Percentiles rank a stretch among this genome's conserved stretches.
phyloP scores from a whole-genome alignment of 2,329 filamentous ascomycete genomes.

The Ophiocordyceps sinensis region DNA sequence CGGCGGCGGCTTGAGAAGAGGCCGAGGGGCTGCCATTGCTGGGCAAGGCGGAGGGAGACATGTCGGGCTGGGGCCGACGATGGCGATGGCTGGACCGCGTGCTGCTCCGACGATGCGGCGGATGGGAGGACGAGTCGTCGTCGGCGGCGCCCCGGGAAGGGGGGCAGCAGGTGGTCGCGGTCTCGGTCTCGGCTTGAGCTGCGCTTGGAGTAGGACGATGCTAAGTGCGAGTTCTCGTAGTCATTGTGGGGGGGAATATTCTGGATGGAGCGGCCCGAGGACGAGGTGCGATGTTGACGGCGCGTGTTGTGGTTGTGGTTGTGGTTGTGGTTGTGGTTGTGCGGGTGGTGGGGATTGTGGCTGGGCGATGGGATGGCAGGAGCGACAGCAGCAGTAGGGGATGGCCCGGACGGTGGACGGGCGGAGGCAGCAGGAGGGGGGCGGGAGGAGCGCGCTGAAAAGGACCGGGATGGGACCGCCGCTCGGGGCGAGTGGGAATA shows the following conservation, averaged over 20 bases:
- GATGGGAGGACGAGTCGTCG: slow-evolving; percentile 23
- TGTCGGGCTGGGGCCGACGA: slow-evolving; percentile 23
- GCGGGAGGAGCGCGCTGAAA: slow-evolving; percentile 19
- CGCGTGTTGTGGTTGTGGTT: slow-evolving; percentile 12
- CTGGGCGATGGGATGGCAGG: slow-evolving; percentile 5
- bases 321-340: slow-evolving; percentile 11
- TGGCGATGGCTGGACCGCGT: slow-evolving; percentile 29
- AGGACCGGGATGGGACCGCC: slow-evolving; percentile 18
- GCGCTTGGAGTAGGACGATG: slow-evolving; percentile 39
- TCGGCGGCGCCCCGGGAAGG: slow-evolving; percentile 41
- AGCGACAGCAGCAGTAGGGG: slow-evolving; percentile 2
- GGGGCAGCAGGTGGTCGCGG: slow-evolving; percentile 15
- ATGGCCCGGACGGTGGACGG: slow-evolving; percentile 6
- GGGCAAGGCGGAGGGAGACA: slow-evolving; percentile 34
- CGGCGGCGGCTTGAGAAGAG: slow-evolving; percentile 28
- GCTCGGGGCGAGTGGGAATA: slow-evolving; percentile 10
- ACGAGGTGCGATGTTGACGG: slow-evolving; percentile 24
- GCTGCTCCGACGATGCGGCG: slow-evolving; percentile 33
- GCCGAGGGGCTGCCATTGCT: slow-evolving; percentile 39
- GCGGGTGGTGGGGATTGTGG: slow-evolving; percentile 9
- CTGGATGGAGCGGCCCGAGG: slow-evolving; percentile 26
- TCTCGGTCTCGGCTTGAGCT: slow-evolving; percentile 38
- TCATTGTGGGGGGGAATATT: slow-evolving; percentile 45
- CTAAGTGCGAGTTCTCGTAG: slow-evolving; percentile 57
- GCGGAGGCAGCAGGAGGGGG: slow-evolving; percentile 9